These are phyloP conservation scores for Funneliformis caledonium DNA, from an alignment of 371 early-diverging fungal genomes.

Conservation along the genomic window DNA sequence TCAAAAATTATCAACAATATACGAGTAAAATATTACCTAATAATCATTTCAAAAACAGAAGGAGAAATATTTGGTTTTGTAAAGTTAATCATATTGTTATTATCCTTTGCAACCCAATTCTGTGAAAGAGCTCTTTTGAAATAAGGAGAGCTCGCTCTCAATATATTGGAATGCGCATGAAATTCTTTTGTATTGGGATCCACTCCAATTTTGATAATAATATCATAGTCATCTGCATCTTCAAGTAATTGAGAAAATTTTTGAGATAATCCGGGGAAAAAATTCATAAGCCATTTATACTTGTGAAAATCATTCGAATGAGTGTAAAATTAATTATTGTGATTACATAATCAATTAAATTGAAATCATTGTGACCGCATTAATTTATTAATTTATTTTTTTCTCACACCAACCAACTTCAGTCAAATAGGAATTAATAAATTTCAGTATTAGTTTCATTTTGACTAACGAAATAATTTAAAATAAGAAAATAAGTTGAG, in stretches of 20 bases:
- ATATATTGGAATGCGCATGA: conserved; percentile 18
- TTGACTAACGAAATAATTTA: too few species aligned
- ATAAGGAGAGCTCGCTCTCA: conserved; percentile 12
- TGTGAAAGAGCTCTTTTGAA: conserved; percentile 18
- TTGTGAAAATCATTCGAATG: not conserved
- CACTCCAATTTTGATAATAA: conserved; percentile 15
- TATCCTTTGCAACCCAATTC: not conserved
- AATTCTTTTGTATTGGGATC: conserved; percentile 7
- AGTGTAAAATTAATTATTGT: not conserved
- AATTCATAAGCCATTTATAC: not conserved
- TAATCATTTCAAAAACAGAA: not conserved
- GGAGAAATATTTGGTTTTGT: conserved; percentile 10
- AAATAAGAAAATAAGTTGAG: too few species aligned
- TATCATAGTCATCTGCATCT: conserved; percentile 32
- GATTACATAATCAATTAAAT: not conserved
- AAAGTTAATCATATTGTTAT: conserved; percentile 5
- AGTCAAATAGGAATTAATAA: too few species aligned
- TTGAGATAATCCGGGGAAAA: not conserved
- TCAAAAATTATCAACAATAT: not conserved
- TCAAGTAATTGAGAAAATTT: not conserved
- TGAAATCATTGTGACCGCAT: not conserved
- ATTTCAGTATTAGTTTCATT: too few species aligned
- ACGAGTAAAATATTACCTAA: not conserved
- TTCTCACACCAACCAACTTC: too few species aligned
- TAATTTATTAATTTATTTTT: not conserved